Evolutionary conservation across 2,329 filamentous ascomycete genomes (phyloP).

Genomic region (Corynespora cassiicola): DNA sequence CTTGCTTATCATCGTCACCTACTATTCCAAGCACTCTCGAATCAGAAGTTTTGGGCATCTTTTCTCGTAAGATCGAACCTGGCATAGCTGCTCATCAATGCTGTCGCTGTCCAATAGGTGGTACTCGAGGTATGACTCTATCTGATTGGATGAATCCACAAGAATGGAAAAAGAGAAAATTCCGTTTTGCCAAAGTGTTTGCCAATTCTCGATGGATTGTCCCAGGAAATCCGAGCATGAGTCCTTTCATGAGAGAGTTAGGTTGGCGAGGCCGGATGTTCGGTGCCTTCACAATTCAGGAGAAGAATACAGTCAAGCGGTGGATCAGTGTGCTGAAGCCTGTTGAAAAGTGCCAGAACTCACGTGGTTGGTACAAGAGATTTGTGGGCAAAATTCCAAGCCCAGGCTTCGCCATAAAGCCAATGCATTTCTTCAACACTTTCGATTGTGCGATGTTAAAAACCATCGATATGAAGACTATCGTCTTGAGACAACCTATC

Average conservation of each 20-base stretch:
- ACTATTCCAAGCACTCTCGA: slow-evolving; percentile 23
- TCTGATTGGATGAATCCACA: slow-evolving; percentile 51
- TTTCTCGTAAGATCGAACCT: slow-evolving; percentile 49
- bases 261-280: slow-evolving; percentile 58
- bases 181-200: slow-evolving; percentile 41
- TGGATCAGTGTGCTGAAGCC: slow-evolving; percentile 51
- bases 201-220: slow-evolving; percentile 52
- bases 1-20: slow-evolving; percentile 28
- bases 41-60: slow-evolving; percentile 32
- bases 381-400: background rate
- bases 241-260: slow-evolving; percentile 51
- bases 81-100: slow-evolving; percentile 49
- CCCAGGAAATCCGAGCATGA: slow-evolving; percentile 48
- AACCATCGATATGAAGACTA: background rate
- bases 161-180: slow-evolving; percentile 45
- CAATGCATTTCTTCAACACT: background rate
- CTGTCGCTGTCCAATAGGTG: slow-evolving; percentile 48
- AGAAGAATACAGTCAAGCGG: slow-evolving; percentile 43
- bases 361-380: too few relatives aligned
- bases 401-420: background rate
- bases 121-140: slow-evolving; percentile 43
- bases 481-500: too few relatives aligned
- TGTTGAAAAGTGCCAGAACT: too few relatives aligned
- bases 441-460: background rate
- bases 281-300: slow-evolving; percentile 55